phyloP scores from a whole-genome alignment of 805 yeast species.

The Pichia membranifaciens region DNA sequence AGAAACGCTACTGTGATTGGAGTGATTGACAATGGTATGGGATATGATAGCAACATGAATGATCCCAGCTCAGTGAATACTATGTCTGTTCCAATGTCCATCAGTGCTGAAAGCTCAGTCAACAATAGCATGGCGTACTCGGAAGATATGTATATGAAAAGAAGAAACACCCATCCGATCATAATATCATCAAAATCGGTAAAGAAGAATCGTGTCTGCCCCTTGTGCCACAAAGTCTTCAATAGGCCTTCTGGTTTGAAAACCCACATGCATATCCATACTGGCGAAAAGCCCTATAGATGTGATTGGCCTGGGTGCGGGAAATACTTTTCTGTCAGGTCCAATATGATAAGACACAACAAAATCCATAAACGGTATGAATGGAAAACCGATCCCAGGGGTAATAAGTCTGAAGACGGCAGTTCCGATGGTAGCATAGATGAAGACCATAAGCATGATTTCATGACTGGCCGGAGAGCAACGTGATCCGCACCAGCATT shows the following conservation, averaged over 20 bases:
- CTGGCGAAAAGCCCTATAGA: constrained; percentile 70
- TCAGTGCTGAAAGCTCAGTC: background rate
- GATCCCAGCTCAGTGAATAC: background rate
- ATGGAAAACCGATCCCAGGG: background rate
- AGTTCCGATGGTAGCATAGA: background rate
- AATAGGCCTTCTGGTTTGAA: constrained; percentile 77
- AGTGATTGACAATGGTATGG: background rate
- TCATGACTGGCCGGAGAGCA: too few relatives aligned
- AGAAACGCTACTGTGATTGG: background rate
- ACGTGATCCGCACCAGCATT: too few relatives aligned
- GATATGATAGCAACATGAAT: background rate
- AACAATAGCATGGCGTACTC: background rate
- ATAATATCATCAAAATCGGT: background rate
- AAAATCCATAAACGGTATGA: constrained; percentile 48
- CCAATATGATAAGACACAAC: constrained; percentile 76
- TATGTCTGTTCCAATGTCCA: background rate
- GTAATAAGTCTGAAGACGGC: background rate
- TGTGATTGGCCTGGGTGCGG: constrained; percentile 63
- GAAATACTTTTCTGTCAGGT: constrained; percentile 65
- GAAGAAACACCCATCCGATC: constrained; percentile 6
- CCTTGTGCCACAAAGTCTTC: constrained; percentile 42
- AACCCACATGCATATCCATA: constrained; percentile 75
- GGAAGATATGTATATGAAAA: background rate
- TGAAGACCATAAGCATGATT: too few relatives aligned
- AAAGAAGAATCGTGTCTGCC: constrained; percentile 8